phyloP scores from a whole-genome alignment of 768 basidiomycete genomes.

The Cyclocybe aegerita region DNA sequence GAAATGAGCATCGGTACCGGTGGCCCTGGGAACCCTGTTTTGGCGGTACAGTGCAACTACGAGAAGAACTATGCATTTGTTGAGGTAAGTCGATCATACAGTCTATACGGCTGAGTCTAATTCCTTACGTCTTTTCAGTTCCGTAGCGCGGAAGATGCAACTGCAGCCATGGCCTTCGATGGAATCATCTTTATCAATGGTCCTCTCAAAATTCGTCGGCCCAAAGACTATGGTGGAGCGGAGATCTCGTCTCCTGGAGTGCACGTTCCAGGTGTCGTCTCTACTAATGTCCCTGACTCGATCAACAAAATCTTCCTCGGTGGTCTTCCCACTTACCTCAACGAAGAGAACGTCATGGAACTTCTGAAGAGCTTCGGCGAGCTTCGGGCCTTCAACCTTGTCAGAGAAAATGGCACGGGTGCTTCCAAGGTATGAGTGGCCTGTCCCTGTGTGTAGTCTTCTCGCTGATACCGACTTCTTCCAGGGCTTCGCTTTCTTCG shows the following conservation, averaged over 20 bases:
- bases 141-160: constrained; percentile 95
- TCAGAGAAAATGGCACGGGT: constrained; percentile 89
- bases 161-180: constrained; percentile 95
- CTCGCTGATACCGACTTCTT: constrained; percentile 5
- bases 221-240: constrained; percentile 94
- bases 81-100: constrained; percentile 58
- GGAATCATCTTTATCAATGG: constrained; percentile 94
- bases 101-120: background rate
- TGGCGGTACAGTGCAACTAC: constrained; percentile 94
- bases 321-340: constrained; percentile 91
- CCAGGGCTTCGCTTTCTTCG: constrained; percentile 98
- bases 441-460: background rate
- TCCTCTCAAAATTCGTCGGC: constrained; percentile 96
- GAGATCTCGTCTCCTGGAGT: constrained; percentile 60
- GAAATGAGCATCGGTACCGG: constrained; percentile 89
- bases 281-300: constrained; percentile 94
- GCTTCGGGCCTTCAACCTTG: constrained; percentile 95
- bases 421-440: constrained; percentile 69
- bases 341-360: constrained; percentile 99
- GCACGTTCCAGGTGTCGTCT: constrained; percentile 94
- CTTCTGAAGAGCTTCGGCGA: constrained; percentile 96
- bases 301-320: constrained; percentile 99
- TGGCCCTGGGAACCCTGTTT: constrained; percentile 84
- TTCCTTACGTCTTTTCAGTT: constrained; percentile 56
- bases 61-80: constrained; percentile 99